A percentile compares a stretch with the other conserved stretches of the same genome.
Evolutionary conservation across 768 basidiomycete species (phyloP).

Genomic region (Lentinula edodes): DNA sequence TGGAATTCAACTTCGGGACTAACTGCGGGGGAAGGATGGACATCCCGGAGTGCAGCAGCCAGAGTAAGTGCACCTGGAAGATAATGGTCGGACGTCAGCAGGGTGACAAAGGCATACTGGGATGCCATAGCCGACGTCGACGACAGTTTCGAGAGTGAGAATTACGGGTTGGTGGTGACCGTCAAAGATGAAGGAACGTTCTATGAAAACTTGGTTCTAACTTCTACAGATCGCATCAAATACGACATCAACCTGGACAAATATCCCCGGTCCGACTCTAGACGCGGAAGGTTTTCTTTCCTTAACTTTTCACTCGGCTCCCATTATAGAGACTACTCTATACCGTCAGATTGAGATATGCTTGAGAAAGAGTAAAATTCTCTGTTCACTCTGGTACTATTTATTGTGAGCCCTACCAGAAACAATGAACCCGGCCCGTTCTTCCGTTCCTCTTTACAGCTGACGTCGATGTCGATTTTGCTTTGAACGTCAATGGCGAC

Average conservation of each 20-base stretch:
- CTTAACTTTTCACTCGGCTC: background rate
- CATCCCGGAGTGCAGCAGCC: slow-evolving; percentile 76
- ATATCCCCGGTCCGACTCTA: background rate
- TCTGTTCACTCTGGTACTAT: too few species aligned
- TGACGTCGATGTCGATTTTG: background rate
- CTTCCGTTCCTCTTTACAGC: background rate
- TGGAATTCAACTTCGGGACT: slow-evolving; percentile 64
- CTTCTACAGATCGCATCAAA: background rate
- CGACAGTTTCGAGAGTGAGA: slow-evolving; percentile 17
- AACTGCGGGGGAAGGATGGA: slow-evolving; percentile 58
- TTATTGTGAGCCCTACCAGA: too few species aligned
- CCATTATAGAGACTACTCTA: too few species aligned
- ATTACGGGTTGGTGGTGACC: slow-evolving; percentile 10
- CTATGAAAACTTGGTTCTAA: background rate
- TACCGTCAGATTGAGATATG: too few species aligned
- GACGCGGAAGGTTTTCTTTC: background rate
- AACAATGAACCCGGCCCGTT: background rate
- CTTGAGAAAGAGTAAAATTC: too few species aligned
- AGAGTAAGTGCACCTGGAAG: slow-evolving; percentile 89
- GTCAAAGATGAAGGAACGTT: background rate
- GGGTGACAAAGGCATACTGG: slow-evolving; percentile 83
- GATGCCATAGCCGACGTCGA: slow-evolving; percentile 42
- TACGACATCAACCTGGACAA: background rate
- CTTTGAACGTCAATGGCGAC: slow-evolving; percentile 2
- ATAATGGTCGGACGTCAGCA: slow-evolving; percentile 89